Evolutionary conservation across 768 basidiomycete genomes (phyloP).

Genomic region (Clavaria fumosa): DNA sequence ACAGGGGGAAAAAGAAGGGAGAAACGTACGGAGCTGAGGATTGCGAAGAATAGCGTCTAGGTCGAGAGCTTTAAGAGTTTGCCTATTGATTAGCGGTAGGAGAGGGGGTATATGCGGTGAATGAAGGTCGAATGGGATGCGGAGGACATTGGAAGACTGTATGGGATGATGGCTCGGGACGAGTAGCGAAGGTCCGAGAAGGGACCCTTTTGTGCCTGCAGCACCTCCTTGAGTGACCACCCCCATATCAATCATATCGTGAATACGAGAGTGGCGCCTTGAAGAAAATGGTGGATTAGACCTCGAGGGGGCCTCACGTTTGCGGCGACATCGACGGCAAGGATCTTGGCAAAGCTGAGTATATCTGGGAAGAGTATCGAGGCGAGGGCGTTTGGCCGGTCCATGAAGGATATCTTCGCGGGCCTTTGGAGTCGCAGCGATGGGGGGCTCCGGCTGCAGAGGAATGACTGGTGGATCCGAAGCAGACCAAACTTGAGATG

Average conservation of each 20-base stretch:
- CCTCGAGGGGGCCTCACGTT: slow-evolving; percentile 9
- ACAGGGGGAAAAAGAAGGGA: slow-evolving; percentile 10
- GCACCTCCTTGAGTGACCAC: too few relatives aligned
- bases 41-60: slow-evolving; percentile 75
- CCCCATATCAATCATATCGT: too few relatives aligned
- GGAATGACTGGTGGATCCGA: slow-evolving; percentile 12
- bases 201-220: too few relatives aligned
- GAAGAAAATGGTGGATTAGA: too few relatives aligned
- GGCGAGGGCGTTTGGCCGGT: slow-evolving; percentile 26
- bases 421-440: slow-evolving; percentile 17
- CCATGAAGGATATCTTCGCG: slow-evolving; percentile 9
- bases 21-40: slow-evolving; percentile 72
- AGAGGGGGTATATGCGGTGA: slow-evolving; percentile 50
- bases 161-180: slow-evolving; percentile 19
- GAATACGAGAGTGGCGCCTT: too few relatives aligned
- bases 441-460: slow-evolving; percentile 16
- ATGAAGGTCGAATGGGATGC: slow-evolving; percentile 27
- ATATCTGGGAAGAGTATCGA: slow-evolving; percentile 17
- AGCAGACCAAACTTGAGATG: slow-evolving; percentile 17
- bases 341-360: slow-evolving; percentile 15
- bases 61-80: slow-evolving; percentile 75
- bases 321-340: slow-evolving; percentile 12
- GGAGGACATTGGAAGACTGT: slow-evolving; percentile 17
- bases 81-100: slow-evolving; percentile 66
- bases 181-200: slow-evolving; percentile 20